These are phyloP conservation scores for Cyberlindnera sargentensis DNA, from an alignment of 805 yeast species.

Conservation along the genomic window DNA sequence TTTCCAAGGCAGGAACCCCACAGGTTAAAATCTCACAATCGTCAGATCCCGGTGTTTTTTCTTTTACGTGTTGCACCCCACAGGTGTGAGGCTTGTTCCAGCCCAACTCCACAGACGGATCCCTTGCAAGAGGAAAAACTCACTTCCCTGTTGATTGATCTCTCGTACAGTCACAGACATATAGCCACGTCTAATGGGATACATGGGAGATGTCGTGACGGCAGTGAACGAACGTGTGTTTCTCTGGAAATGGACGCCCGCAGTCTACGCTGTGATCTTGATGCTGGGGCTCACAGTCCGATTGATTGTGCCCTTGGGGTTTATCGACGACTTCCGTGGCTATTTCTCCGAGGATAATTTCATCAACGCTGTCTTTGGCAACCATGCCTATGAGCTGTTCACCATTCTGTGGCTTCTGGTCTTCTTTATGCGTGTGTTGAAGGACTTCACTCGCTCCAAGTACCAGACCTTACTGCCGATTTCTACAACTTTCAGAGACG, in stretches of 20 bases:
- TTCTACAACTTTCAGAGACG: neutral
- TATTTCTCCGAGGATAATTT: constrained; percentile 9
- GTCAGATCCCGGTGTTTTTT: too few species aligned
- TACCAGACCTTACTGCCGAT: constrained; percentile 5
- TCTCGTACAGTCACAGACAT: neutral
- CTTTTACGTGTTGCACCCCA: too few species aligned
- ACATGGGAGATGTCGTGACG: neutral
- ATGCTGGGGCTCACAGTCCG: constrained; percentile 1
- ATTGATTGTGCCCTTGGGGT: neutral
- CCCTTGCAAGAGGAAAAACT: neutral
- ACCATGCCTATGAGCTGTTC: constrained; percentile 12
- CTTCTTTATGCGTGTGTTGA: constrained; percentile 1
- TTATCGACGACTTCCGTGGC: constrained; percentile 1
- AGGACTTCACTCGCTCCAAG: constrained; percentile 1
- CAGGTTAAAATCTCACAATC: too few species aligned
- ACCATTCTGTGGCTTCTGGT: constrained; percentile 7
- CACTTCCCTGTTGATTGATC: neutral
- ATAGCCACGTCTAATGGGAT: neutral
- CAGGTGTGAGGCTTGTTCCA: too few species aligned
- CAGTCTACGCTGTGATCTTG: neutral
- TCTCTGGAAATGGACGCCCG: neutral
- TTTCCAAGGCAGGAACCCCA: neutral
- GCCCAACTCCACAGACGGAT: neutral
- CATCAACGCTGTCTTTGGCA: constrained; percentile 14
- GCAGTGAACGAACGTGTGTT: neutral